phyloP scores from a whole-genome alignment of 495 filamentous ascomycete species.

The Bryoglossum gracile region DNA sequence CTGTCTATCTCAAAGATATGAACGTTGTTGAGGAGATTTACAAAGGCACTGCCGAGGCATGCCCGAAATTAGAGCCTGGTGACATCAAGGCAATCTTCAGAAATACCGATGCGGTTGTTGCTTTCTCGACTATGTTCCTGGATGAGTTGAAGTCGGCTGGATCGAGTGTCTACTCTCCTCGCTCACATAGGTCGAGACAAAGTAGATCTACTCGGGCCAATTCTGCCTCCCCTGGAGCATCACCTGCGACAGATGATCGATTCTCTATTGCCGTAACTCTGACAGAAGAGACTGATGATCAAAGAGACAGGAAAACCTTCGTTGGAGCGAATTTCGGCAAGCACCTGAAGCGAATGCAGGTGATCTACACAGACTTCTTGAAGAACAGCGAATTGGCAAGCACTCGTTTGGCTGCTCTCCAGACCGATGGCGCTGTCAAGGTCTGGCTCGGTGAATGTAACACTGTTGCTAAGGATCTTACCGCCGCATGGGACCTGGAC shows the following conservation, averaged over 20 bases:
- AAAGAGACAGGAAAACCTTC: constrained; percentile 67
- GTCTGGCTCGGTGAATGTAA: constrained; percentile 92
- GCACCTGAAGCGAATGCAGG: constrained; percentile 72
- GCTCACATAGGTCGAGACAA: constrained; percentile 17
- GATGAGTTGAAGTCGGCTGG: constrained; percentile 71
- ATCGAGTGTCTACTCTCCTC: constrained; percentile 59
- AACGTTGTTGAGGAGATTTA: constrained; percentile 95
- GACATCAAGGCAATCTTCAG: constrained; percentile 85
- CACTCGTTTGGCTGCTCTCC: constrained; percentile 65
- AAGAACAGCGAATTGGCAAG: constrained; percentile 81
- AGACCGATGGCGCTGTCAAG: constrained; percentile 64
- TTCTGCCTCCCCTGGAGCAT: not conserved
- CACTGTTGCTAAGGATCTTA: constrained; percentile 79
- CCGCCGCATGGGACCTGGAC: constrained; percentile 86
- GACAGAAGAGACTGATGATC: constrained; percentile 44
- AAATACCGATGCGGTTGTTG: constrained; percentile 80
- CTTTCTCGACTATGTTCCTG: constrained; percentile 71
- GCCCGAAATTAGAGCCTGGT: constrained; percentile 67
- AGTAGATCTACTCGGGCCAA: not conserved
- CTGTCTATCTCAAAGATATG: constrained; percentile 83
- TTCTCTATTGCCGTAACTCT: constrained; percentile 22
- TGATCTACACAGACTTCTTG: constrained; percentile 76
- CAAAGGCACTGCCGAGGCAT: constrained; percentile 83
- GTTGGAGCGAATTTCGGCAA: constrained; percentile 72
- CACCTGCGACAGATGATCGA: constrained; percentile 7